phyloP scores from a whole-genome alignment of 108 stramenopile species.

The Fistulifera solaris region DNA sequence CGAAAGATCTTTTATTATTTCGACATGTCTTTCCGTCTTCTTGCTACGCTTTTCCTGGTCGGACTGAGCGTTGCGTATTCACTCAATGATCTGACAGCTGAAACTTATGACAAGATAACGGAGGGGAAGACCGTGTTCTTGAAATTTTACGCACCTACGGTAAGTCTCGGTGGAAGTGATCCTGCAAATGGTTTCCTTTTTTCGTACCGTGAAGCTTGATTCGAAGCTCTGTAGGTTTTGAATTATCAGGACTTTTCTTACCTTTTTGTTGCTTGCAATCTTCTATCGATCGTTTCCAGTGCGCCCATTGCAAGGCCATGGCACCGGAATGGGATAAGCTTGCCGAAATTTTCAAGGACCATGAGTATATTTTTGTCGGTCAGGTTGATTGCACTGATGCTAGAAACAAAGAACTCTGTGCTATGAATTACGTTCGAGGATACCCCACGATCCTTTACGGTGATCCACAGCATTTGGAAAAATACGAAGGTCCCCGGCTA shows the following conservation, averaged over 20 bases:
- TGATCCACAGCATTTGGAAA: slow-evolving; percentile 43
- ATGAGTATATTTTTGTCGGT: slow-evolving; percentile 47
- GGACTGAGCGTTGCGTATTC: slow-evolving; percentile 16
- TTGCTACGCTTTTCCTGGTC: slow-evolving; percentile 1
- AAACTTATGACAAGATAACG: slow-evolving; percentile 49
- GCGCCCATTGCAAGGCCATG: slow-evolving; percentile 31
- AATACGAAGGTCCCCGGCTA: slow-evolving; percentile 73
- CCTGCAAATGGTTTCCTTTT: slow-evolving; percentile 5
- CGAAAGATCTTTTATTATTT: too few species aligned
- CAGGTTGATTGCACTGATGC: slow-evolving; percentile 85
- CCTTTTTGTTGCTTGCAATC: too few species aligned
- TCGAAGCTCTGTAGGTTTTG: too few species aligned
- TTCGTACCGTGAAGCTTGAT: neutral
- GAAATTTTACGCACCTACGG: slow-evolving; percentile 79
- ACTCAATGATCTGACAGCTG: slow-evolving; percentile 52
- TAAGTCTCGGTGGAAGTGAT: slow-evolving; percentile 13
- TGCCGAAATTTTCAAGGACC: slow-evolving; percentile 44
- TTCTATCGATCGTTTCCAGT: slow-evolving; percentile 7
- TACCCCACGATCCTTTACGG: slow-evolving; percentile 81
- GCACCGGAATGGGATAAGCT: slow-evolving; percentile 78
- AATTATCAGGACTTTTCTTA: too few species aligned
- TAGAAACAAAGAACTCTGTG: slow-evolving; percentile 49
- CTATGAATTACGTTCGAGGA: slow-evolving; percentile 65
- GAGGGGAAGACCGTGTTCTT: slow-evolving; percentile 75
- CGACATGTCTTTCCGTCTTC: neutral